phyloP scores from a whole-genome alignment of 192 early-diverging fungal species.

The Allomyces macrogynus region DNA sequence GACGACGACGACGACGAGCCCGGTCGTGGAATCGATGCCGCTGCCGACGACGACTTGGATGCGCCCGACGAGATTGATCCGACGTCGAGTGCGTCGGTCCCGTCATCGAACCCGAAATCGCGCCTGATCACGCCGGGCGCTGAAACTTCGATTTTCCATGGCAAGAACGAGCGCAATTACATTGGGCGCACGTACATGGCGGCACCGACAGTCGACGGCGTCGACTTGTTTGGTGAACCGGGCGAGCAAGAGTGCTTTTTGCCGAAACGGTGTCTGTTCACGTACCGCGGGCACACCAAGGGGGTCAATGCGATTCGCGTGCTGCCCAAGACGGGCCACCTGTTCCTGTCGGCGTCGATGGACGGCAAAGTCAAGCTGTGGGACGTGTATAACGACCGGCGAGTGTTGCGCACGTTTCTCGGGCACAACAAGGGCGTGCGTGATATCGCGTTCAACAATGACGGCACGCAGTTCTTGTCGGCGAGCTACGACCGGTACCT shows the following conservation, averaged over 20 bases:
- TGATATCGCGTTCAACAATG: slow-evolving; percentile 76
- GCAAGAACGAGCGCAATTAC: slow-evolving; percentile 69
- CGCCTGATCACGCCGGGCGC: slow-evolving; percentile 24
- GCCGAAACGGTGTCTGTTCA: slow-evolving; percentile 70
- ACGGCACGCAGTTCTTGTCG: slow-evolving; percentile 64
- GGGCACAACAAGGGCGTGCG: slow-evolving; percentile 87
- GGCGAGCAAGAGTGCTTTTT: slow-evolving; percentile 61
- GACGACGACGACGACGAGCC: slow-evolving; percentile 52
- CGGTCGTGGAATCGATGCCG: slow-evolving; percentile 31
- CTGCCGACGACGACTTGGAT: slow-evolving; percentile 9
- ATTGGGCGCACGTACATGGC: slow-evolving; percentile 92
- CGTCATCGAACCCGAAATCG: slow-evolving; percentile 13
- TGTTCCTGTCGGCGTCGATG: slow-evolving; percentile 79
- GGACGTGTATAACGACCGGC: slow-evolving; percentile 85
- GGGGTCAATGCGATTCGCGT: slow-evolving; percentile 80
- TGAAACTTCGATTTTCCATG: slow-evolving; percentile 76
- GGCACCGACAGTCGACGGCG: slow-evolving; percentile 68
- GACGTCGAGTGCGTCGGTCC: slow-evolving; percentile 14
- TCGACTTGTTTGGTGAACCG: slow-evolving; percentile 48
- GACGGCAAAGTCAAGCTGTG: slow-evolving; percentile 90
- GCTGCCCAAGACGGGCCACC: slow-evolving; percentile 73
- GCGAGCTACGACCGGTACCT: slow-evolving; percentile 78
- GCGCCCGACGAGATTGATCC: not conserved
- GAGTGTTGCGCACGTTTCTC: slow-evolving; percentile 59
- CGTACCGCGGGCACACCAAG: slow-evolving; percentile 81